Conservation (phyloP, 441 rosid species). For the Bruguiera hainesii region DNA sequence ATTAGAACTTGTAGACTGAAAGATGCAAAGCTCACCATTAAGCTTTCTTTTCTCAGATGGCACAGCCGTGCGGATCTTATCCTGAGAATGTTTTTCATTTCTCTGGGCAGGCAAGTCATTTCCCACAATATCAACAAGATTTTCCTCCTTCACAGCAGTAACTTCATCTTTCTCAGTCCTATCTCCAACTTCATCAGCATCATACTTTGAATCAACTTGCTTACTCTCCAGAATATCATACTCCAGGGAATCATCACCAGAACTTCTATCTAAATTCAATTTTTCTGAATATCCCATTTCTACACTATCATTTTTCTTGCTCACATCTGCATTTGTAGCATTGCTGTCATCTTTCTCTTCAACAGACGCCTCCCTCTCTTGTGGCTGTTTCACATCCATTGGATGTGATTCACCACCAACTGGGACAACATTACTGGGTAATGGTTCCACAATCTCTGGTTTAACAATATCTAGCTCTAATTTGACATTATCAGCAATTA, state of each 20-base stretch:
- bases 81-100: slow-evolving; percentile 38
- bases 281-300: slow-evolving; percentile 83
- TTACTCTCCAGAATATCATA: slow-evolving; percentile 84
- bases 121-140: slow-evolving; percentile 42
- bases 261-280: slow-evolving; percentile 92
- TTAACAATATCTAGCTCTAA: slow-evolving; percentile 92
- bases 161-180: slow-evolving; percentile 44
- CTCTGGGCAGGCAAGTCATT: slow-evolving; percentile 40
- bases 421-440: slow-evolving; percentile 52
- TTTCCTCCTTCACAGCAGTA: slow-evolving; percentile 42
- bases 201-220: slow-evolving; percentile 63
- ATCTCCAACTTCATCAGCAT: slow-evolving; percentile 49
- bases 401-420: slow-evolving; percentile 79
- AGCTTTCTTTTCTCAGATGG: slow-evolving; percentile 76
- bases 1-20: not conserved
- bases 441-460: slow-evolving; percentile 77
- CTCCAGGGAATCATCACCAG: slow-evolving; percentile 97
- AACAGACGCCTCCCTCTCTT: slow-evolving; percentile 59
- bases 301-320: slow-evolving; percentile 58
- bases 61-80: slow-evolving; percentile 34
- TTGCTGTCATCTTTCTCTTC: slow-evolving; percentile 64
- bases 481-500: slow-evolving; percentile 96
- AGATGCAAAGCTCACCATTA: slow-evolving; percentile 46
- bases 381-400: slow-evolving; percentile 88
- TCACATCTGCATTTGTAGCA: slow-evolving; percentile 62